These are phyloP conservation scores for Termitomyces sp. DNA, from an alignment of 1,284 basidiomycete genomes.

Conservation along the genomic window DNA sequence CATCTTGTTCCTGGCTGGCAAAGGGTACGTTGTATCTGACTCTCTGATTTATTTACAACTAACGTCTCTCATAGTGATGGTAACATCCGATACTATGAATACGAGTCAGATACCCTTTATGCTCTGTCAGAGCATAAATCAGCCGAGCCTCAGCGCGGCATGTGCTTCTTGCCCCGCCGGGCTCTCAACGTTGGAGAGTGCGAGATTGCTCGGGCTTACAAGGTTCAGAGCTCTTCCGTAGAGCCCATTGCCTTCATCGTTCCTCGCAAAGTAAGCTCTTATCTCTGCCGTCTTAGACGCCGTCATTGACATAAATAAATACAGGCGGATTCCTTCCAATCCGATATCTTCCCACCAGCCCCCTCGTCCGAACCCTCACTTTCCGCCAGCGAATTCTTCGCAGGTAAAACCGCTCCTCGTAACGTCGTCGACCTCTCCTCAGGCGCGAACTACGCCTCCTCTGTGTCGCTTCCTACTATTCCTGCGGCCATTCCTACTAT, in stretches of 20 bases:
- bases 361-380: constrained; percentile 79
- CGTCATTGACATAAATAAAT: constrained; percentile 2
- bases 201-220: constrained; percentile 95
- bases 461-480: constrained; percentile 23
- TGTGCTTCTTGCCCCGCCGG: constrained; percentile 93
- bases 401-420: constrained; percentile 69
- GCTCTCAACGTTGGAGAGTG: constrained; percentile 86
- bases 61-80: constrained; percentile 59
- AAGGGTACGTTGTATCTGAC: constrained; percentile 46
- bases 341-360: constrained; percentile 93
- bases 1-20: constrained; percentile 87
- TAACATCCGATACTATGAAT: constrained; percentile 95
- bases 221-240: constrained; percentile 71
- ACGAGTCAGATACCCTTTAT: constrained; percentile 81
- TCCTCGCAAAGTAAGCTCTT: constrained; percentile 68
- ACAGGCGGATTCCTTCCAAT: constrained; percentile 83
- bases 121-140: constrained; percentile 87
- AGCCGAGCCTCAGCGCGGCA: constrained; percentile 89
- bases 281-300: neutral
- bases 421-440: constrained; percentile 68
- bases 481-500: constrained; percentile 24
- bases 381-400: constrained; percentile 82
- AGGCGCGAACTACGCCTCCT: constrained; percentile 38
- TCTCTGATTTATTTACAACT: constrained; percentile 16
- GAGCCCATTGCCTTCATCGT: constrained; percentile 94